These are phyloP conservation scores for Cladophialophora chaetospira DNA, from an alignment of 2,329 filamentous ascomycete species.

Conservation along the genomic window DNA sequence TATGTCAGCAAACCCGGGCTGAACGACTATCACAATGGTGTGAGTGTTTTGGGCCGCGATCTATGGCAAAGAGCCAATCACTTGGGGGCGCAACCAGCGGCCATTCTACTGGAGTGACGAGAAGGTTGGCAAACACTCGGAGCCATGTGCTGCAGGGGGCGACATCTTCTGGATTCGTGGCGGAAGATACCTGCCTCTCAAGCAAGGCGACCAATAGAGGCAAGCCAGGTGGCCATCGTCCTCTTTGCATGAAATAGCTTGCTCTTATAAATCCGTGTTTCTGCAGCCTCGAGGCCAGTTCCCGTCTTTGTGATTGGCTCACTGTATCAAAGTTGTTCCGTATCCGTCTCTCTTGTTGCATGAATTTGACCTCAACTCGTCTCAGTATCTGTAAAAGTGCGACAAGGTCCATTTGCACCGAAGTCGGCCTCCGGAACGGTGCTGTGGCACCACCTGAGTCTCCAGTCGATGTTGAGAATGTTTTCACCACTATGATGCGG, in stretches of 20 bases:
- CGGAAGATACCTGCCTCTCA: not conserved
- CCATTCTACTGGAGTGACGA: constrained; percentile 9
- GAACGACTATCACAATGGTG: constrained; percentile 1
- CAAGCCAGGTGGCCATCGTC: constrained; percentile 21
- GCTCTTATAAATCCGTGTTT: not conserved
- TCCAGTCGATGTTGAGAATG: too few species aligned
- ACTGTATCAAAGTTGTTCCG: not conserved
- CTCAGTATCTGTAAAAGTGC: too few species aligned
- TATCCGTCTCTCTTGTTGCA: not conserved
- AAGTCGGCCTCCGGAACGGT: too few species aligned
- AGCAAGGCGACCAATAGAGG: constrained; percentile 25
- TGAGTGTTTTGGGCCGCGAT: constrained; percentile 20
- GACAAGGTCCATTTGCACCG: too few species aligned
- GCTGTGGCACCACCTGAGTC: too few species aligned
- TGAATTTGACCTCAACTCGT: too few species aligned
- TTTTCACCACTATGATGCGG: too few species aligned
- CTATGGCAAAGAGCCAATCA: constrained; percentile 22
- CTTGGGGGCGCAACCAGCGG: constrained; percentile 3
- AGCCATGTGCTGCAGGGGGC: constrained; percentile 5
- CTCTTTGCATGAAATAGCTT: not conserved
- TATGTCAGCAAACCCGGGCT: constrained; percentile 11
- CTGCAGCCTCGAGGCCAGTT: not conserved
- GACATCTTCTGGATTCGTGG: constrained; percentile 8
- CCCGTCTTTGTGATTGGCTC: not conserved
- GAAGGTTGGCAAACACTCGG: constrained; percentile 3